Percentiles rank a stretch among this genome's conserved stretches.
phyloP scores from a whole-genome alignment of 1,284 basidiomycete genomes.

The Boletus calvinii region DNA sequence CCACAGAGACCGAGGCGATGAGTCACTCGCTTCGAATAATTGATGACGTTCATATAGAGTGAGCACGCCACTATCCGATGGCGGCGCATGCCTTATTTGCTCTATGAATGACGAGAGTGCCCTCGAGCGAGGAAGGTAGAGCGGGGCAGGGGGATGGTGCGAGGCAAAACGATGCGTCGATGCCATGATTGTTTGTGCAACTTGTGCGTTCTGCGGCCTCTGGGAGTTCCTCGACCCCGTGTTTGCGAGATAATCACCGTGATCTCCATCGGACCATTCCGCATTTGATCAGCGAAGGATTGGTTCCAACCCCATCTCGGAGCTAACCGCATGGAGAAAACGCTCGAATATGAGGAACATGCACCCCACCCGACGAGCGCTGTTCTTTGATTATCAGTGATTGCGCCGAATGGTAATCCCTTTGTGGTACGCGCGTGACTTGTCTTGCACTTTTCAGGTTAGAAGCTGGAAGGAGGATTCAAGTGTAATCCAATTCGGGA shows the following conservation, averaged over 20 bases:
- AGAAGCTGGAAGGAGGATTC: neutral
- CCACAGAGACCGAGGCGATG: conserved; percentile 2
- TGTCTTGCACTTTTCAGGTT: neutral
- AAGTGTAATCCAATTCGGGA: neutral
- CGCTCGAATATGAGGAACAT: neutral
- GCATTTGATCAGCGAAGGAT: conserved; percentile 15
- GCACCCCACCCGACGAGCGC: neutral
- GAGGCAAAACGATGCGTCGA: conserved; percentile 6
- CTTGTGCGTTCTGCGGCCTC: neutral
- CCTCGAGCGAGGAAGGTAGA: conserved; percentile 12
- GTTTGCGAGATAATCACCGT: conserved; percentile 25
- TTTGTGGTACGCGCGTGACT: conserved; percentile 8
- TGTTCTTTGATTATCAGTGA: conserved; percentile 11
- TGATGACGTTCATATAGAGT: conserved; percentile 4
- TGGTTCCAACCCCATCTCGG: conserved; percentile 4
- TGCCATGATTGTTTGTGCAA: conserved; percentile 1
- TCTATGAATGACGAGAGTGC: conserved; percentile 11
- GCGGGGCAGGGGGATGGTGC: conserved; percentile 6
- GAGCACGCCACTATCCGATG: conserved; percentile 8
- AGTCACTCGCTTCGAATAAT: conserved; percentile 7
- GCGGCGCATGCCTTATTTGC: conserved; percentile 6
- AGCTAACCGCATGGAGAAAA: neutral
- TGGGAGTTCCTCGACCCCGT: conserved; percentile 1
- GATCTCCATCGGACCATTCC: conserved; percentile 22
- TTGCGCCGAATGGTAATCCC: neutral